These are phyloP conservation scores for Histomonas meleagridis DNA, from an alignment of 208 protist genomes.

Conservation along the genomic window DNA sequence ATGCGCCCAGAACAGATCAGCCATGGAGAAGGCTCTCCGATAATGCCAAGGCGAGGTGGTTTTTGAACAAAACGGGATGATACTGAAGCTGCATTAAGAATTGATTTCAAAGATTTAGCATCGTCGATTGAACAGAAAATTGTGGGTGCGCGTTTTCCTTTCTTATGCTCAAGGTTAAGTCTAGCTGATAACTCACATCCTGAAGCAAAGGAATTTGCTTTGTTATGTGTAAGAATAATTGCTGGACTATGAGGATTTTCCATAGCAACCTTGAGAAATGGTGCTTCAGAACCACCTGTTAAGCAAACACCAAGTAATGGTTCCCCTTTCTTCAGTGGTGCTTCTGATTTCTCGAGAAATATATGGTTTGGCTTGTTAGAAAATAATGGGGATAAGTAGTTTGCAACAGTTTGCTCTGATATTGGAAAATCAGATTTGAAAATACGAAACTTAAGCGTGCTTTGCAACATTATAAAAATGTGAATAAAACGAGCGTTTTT, in stretches of 20 bases:
- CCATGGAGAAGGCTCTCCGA: constrained; percentile 1
- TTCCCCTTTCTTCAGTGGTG: background rate
- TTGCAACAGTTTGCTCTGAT: too few relatives aligned
- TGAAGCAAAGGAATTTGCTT: background rate
- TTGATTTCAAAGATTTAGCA: background rate
- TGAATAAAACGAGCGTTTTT: too few relatives aligned
- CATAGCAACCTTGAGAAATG: background rate
- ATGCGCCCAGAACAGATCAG: background rate
- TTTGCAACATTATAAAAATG: too few relatives aligned
- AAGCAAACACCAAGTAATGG: background rate
- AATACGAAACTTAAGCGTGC: too few relatives aligned
- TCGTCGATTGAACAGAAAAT: constrained; percentile 19
- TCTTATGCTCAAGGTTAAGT: background rate
- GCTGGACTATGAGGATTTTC: background rate
- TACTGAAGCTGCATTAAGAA: background rate
- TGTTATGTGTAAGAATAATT: background rate
- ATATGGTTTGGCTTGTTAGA: background rate
- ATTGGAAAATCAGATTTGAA: too few relatives aligned
- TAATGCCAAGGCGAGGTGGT: background rate
- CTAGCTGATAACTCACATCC: background rate
- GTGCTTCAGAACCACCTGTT: background rate
- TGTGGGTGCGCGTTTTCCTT: background rate
- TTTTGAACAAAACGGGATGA: background rate
- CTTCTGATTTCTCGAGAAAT: background rate
- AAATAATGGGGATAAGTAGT: background rate